A percentile compares a stretch with the other conserved stretches of the same genome.
Evolutionary conservation across 1,284 basidiomycete species (phyloP).

Genomic region (Cutaneotrichosporon dermatis): DNA sequence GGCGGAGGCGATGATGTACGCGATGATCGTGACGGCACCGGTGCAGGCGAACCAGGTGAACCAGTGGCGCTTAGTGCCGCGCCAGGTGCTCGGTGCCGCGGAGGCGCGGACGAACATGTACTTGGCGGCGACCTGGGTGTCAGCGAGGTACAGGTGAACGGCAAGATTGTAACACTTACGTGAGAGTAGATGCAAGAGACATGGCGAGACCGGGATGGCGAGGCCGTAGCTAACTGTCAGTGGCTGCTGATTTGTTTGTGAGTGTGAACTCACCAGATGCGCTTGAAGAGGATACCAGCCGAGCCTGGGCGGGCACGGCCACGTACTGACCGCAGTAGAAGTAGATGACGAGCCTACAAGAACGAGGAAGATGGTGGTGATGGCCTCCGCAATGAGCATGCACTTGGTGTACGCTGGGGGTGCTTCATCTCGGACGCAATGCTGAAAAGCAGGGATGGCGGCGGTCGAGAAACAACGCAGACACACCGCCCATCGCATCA

Average conservation of each 20-base stretch:
- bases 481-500: constrained; percentile 30
- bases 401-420: constrained; percentile 27
- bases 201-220: constrained; percentile 33
- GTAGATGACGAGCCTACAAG: constrained; percentile 19
- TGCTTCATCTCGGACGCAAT: constrained; percentile 42
- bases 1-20: constrained; percentile 27
- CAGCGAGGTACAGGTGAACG: constrained; percentile 3
- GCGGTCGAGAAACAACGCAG: constrained; percentile 32
- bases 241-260: constrained; percentile 47
- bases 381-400: constrained; percentile 23
- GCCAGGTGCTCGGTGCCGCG: constrained; percentile 35
- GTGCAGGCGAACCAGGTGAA: constrained; percentile 33
- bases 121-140: constrained; percentile 15
- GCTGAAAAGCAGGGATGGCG: constrained; percentile 27
- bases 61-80: constrained; percentile 33
- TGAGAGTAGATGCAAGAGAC: constrained; percentile 11
- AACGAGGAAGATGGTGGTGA: constrained; percentile 16
- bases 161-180: background rate
- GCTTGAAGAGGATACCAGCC: constrained; percentile 37
- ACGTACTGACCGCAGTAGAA: constrained; percentile 27
- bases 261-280: background rate
- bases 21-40: constrained; percentile 14
- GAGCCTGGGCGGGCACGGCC: constrained; percentile 33
- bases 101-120: constrained; percentile 39
- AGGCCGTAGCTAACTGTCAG: constrained; percentile 38